Evolutionary conservation across 2,329 filamentous ascomycete species (phyloP), one percentile per base, ranked within the genome.

Genomic region (Aspergillus terreus): DNA sequence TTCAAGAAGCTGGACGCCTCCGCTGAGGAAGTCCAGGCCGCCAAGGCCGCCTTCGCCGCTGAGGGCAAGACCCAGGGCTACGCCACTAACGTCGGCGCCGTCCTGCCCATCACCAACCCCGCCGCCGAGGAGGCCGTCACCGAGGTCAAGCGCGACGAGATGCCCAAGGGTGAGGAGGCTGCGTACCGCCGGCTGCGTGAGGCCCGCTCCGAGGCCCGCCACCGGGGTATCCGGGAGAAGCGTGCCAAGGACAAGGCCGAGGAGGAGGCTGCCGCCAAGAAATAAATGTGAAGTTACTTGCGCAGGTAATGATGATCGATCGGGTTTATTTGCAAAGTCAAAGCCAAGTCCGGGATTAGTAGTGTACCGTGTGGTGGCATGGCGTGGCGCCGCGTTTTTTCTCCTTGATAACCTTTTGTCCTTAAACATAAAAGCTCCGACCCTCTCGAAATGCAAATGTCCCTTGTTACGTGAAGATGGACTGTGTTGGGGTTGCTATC

Each of bases 1-100:
- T 84, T 87, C 80, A 96, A 96, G 90, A 87, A 88, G 76, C 89
- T 89, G 76, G 90, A 96, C 79, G 87, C 86, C 61, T 82, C 87
- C 76, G 89, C 89, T 74, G 88, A 92, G 71, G 86, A 88, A 58
- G 85, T 94, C 78, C 87, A 85, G 74, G 77, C 85, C 68, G 83
- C 84, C 74, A 77, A 82, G 71, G 82, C 79, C 72, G 77, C 79
- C 65, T 71, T 70, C 58, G 66, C 67, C 44, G 64, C 76, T 61
- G 69, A 71, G 58, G 68, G 66, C 63, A 79, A 80, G 74, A 72
- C 77, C 64, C 75, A 80, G 66, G 78, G 76, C 67, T 68, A 78
- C 66, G 67, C 75, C 67, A 76, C 71, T 65, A 78, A 74, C 71
- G 71, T 85, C 68, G 71, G 76, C 70, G 73, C 79, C 61, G 73